phyloP scores from a whole-genome alignment of 2,329 filamentous ascomycete genomes.

The Calonectria pteridis region DNA sequence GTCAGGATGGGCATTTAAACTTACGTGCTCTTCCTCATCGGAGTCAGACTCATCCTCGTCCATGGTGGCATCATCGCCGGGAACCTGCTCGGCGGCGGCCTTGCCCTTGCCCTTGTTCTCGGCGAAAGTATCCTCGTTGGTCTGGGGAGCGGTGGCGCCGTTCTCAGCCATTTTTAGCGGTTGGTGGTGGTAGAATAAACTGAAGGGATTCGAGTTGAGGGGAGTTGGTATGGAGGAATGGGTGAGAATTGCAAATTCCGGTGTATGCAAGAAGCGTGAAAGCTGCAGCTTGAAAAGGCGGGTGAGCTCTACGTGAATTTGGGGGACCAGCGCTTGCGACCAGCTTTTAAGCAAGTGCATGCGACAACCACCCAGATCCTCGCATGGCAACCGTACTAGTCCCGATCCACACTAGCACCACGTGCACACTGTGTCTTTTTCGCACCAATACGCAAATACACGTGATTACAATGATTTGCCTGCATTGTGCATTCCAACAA shows the following conservation, averaged over 20 bases:
- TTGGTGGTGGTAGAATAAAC: neutral
- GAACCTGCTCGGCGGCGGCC: slow-evolving; percentile 63
- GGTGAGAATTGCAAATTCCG: slow-evolving; percentile 26
- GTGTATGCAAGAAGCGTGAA: slow-evolving; percentile 34
- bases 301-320: slow-evolving; percentile 42
- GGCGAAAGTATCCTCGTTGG: slow-evolving; percentile 55
- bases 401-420: slow-evolving; percentile 32
- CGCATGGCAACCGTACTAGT: slow-evolving; percentile 50
- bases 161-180: slow-evolving; percentile 62
- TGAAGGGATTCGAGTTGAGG: slow-evolving; percentile 8
- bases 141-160: slow-evolving; percentile 60
- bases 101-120: slow-evolving; percentile 92
- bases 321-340: slow-evolving; percentile 35
- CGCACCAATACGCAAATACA: slow-evolving; percentile 34
- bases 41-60: slow-evolving; percentile 82
- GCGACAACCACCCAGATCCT: slow-evolving; percentile 37
- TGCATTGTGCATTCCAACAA: slow-evolving; percentile 1
- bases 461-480: slow-evolving; percentile 23
- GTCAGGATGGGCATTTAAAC: slow-evolving; percentile 22
- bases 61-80: slow-evolving; percentile 72
- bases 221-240: slow-evolving; percentile 24
- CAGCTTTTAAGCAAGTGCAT: slow-evolving; percentile 46
- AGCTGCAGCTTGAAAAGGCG: slow-evolving; percentile 42
- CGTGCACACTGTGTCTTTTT: slow-evolving; percentile 2
- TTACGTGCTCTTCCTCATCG: slow-evolving; percentile 67